Base-by-base conservation (phyloP, 106 monocot genomes). In the Allium sativum region DNA sequence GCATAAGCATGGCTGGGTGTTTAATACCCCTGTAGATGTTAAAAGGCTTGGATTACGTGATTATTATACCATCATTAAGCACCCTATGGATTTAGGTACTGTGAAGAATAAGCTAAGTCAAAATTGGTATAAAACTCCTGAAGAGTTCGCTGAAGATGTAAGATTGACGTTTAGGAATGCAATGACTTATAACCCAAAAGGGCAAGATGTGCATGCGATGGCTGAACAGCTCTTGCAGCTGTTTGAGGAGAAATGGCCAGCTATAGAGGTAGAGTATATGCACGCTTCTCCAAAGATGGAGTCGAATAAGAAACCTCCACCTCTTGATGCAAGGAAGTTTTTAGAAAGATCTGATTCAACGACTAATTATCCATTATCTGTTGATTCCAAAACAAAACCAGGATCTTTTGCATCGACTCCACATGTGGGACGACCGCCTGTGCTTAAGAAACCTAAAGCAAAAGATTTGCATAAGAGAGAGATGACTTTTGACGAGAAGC, bases 401-500 rank as follows among this genome's bases (percentile, higher is more conserved):
- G 61, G 68, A 47, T 74, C 40, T 71, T 41, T 62, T 67, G 31
- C 31, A 31, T 31, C 31, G 31, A 52, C 61, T 0, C 56, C 62
- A 1, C 73, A 77, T 31, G 48, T 67, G 43, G 73, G 78, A 43
- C 68, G 83, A 7, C 54, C 87, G 0, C 54, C 84, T 1, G 74
- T 87, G 3, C 44, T 78, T 65, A 98, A 88, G 74, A 98, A 98
- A 58, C 96, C 96, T 0, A 98, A 85, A 70, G 96, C 96, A 9
- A 98, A 88, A 57, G 96, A 98, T 42, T 79, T 65, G 10, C 62
- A 91, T 44, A 98, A 98, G 80, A 82, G 96, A 70, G 88, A 91
- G 10, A 98, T 98, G 96, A 98, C 96, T 10, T 88, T 80, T 65
- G 96, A 98, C 12, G 96, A 98, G 84, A 96, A 96, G 79, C 83